Evolutionary conservation across 345 rosid species (phyloP).

Genomic region (Mallotus nudiflorus): DNA sequence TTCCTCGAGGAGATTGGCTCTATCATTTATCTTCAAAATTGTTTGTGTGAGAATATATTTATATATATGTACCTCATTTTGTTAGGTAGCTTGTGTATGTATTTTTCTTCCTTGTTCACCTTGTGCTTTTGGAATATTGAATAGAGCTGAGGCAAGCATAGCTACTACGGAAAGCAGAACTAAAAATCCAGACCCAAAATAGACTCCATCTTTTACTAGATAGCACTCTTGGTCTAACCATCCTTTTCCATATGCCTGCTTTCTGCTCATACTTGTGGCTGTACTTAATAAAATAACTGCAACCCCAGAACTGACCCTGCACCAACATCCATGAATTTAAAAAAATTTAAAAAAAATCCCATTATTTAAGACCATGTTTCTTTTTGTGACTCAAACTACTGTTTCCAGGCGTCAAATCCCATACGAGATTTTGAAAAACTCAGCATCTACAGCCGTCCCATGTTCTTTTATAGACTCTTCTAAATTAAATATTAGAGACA

Average conservation of each 20-base stretch:
- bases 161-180: constrained; percentile 39
- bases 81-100: constrained; percentile 29
- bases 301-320: constrained; percentile 66
- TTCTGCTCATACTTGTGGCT: constrained; percentile 70
- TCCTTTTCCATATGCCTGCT: constrained; percentile 65
- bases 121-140: constrained; percentile 8
- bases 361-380: no score
- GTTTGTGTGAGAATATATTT: no score
- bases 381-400: neutral
- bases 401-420: constrained; percentile 18
- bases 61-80: no score
- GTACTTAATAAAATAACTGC: constrained; percentile 46
- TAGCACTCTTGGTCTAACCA: constrained; percentile 79
- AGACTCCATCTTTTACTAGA: constrained; percentile 61
- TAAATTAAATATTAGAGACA: neutral
- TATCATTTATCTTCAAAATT: no score
- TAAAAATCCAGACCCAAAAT: constrained; percentile 46
- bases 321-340: neutral
- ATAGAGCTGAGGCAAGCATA: constrained; percentile 38
- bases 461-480: neutral
- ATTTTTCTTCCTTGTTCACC: constrained; percentile 30
- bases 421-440: neutral
- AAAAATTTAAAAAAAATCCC: no score
- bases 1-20: no score
- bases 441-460: constrained; percentile 26